Evolutionary conservation across 2,329 filamentous ascomycete genomes (phyloP).

Genomic region (Zalaria obscura): DNA sequence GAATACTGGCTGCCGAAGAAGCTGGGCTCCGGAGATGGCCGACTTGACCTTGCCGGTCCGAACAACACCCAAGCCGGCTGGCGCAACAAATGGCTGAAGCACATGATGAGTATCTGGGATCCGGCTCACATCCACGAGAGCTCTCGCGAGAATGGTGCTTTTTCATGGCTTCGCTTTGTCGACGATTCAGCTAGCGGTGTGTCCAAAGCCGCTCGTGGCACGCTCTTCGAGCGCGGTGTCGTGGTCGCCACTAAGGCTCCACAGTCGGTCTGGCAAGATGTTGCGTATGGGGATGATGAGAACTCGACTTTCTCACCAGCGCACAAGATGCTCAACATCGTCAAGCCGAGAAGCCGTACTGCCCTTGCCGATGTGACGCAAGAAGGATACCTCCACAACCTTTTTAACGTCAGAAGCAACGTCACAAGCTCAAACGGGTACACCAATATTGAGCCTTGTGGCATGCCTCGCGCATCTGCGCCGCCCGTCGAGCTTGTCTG

Average conservation of each 20-base stretch:
- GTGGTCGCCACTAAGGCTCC: conserved; percentile 34
- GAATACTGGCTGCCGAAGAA: conserved; percentile 71
- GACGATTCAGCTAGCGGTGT: conserved; percentile 63
- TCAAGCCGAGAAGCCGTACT: conserved; percentile 50
- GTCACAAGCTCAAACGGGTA: conserved; percentile 49
- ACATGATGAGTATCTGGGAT: conserved; percentile 84
- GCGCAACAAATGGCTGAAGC: conserved; percentile 58
- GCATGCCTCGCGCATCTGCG: conserved; percentile 62
- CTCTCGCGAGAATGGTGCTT: conserved; percentile 46
- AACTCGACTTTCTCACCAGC: conserved; percentile 48
- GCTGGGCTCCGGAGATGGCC: conserved; percentile 67
- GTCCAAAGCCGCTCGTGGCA: conserved; percentile 52
- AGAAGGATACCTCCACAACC: conserved; percentile 56
- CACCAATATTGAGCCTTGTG: conserved; percentile 66
- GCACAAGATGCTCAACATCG: conserved; percentile 72
- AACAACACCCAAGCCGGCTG: conserved; percentile 69
- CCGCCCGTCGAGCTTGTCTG: conserved; percentile 74
- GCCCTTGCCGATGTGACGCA: conserved; percentile 54
- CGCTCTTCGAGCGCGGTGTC: conserved; percentile 60
- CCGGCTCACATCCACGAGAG: conserved; percentile 62
- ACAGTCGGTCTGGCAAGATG: conserved; percentile 43
- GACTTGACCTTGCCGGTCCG: conserved; percentile 57
- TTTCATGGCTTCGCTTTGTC: conserved; percentile 83
- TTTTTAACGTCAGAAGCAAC: conserved; percentile 57
- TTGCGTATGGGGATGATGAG: conserved; percentile 52